These are phyloP conservation scores for Kuraishia piskuri DNA, from an alignment of 805 yeast genomes.

Conservation along the genomic window DNA sequence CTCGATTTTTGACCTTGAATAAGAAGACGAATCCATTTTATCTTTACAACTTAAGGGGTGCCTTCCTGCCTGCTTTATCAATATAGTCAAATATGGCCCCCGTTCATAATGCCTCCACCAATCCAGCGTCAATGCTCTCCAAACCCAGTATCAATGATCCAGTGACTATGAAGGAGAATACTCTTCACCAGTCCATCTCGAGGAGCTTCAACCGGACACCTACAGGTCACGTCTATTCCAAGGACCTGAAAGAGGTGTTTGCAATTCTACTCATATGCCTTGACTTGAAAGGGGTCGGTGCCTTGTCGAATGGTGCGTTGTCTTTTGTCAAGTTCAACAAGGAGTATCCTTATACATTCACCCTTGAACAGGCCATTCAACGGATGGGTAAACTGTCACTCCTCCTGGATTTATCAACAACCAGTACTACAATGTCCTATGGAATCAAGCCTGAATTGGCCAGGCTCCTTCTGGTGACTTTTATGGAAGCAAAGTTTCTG, in stretches of 20 bases:
- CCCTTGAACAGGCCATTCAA: slow-evolving; percentile 38
- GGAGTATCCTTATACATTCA: slow-evolving; percentile 43
- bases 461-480: slow-evolving; percentile 33
- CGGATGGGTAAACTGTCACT: slow-evolving; percentile 42
- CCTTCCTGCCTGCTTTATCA: too few species aligned
- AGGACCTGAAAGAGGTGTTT: slow-evolving; percentile 54
- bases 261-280: slow-evolving; percentile 38
- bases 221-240: slow-evolving; percentile 40
- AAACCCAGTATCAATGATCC: neutral
- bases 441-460: slow-evolving; percentile 44
- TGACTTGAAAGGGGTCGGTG: slow-evolving; percentile 24
- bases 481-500: slow-evolving; percentile 53
- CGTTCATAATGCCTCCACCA: too few species aligned
- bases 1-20: too few species aligned
- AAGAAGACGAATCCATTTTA: too few species aligned
- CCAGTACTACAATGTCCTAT: slow-evolving; percentile 48
- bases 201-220: slow-evolving; percentile 42
- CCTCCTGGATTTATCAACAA: slow-evolving; percentile 36
- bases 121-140: neutral
- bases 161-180: slow-evolving; percentile 4
- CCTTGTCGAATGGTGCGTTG: slow-evolving; percentile 2
- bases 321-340: slow-evolving; percentile 16
- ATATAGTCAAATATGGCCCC: neutral
- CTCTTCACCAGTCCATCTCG: slow-evolving; percentile 33
- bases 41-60: too few species aligned